A percentile compares a stretch with the other conserved stretches of the same genome.
Evolutionary conservation across 768 basidiomycete genomes (phyloP).

Genomic region (Lactarius psammicola): DNA sequence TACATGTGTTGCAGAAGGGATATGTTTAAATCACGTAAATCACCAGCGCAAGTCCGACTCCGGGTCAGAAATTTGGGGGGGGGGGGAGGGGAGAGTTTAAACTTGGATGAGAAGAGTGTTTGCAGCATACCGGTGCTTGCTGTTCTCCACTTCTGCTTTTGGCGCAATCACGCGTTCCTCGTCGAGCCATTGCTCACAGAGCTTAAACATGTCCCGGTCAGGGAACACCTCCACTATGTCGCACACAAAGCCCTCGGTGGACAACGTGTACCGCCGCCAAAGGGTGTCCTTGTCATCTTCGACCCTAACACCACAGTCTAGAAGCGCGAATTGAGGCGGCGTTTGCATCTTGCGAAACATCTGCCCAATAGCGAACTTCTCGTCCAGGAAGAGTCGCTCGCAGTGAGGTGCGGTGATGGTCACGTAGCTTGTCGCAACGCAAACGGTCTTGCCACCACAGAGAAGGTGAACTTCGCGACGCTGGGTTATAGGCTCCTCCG

Average conservation of each 20-base stretch:
- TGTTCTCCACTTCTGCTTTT: conserved; percentile 20
- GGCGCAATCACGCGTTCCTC: no score
- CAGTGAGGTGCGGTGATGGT: conserved; percentile 54
- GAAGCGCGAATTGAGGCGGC: conserved; percentile 56
- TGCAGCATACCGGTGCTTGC: conserved; percentile 25
- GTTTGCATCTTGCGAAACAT: conserved; percentile 24
- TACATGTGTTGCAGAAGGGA: no score
- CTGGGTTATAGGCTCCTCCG: conserved; percentile 55
- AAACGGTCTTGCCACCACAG: conserved; percentile 53
- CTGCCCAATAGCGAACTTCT: no score
- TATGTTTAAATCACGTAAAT: no score
- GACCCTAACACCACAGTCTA: conserved; percentile 45
- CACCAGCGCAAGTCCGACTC: no score
- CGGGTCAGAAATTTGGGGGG: no score
- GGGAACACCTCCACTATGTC: no score
- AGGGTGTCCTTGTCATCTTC: conserved; percentile 36
- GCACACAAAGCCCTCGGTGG: conserved; percentile 47
- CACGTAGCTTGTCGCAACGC: conserved; percentile 65
- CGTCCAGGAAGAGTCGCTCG: conserved; percentile 44
- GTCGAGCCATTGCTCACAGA: no score
- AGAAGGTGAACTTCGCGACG: conserved; percentile 63
- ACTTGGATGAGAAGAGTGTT: conserved; percentile 12
- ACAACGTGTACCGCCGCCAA: conserved; percentile 58
- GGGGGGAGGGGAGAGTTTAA: not conserved
- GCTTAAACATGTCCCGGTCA: no score